Percentiles rank a stretch among this genome's conserved stretches.
These are phyloP conservation scores for Grosmannia serpens DNA, from an alignment of 2,329 filamentous ascomycete species.

Conservation along the genomic window DNA sequence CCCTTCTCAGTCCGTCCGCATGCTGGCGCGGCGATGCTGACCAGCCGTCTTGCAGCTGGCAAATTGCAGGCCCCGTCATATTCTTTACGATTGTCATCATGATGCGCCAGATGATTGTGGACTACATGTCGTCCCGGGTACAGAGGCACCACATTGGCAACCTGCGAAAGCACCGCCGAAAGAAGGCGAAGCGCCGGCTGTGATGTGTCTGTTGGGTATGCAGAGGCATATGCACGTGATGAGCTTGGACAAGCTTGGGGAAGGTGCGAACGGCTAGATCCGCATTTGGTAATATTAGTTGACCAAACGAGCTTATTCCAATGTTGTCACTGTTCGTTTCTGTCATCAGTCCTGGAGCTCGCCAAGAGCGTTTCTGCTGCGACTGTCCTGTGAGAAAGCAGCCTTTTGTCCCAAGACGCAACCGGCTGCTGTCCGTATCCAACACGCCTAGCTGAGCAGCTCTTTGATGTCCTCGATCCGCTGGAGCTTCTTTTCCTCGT, in stretches of 20 bases:
- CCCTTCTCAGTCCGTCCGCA: neutral
- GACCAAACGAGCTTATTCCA: too few species aligned
- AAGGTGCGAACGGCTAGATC: too few species aligned
- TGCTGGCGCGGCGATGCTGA: neutral
- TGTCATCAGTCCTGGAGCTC: too few species aligned
- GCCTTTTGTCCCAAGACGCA: neutral
- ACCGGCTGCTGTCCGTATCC: neutral
- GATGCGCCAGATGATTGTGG: constrained; percentile 37
- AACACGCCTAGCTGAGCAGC: constrained; percentile 49
- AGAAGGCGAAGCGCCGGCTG: constrained; percentile 10
- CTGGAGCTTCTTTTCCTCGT: constrained; percentile 84
- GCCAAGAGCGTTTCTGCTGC: too few species aligned
- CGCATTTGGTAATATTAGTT: too few species aligned
- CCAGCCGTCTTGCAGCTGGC: constrained; percentile 40
- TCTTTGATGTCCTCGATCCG: constrained; percentile 91
- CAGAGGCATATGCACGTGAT: too few species aligned
- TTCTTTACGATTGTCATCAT: constrained; percentile 37
- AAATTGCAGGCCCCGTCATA: constrained; percentile 42
- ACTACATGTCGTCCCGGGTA: constrained; percentile 28
- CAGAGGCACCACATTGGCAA: constrained; percentile 34
- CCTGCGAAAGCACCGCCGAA: constrained; percentile 27
- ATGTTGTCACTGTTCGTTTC: too few species aligned
- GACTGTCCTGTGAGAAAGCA: too few species aligned
- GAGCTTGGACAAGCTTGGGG: too few species aligned
- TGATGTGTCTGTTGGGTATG: neutral